A percentile compares a stretch with the other conserved stretches of the same genome.
Conservation (phyloP, 2,329 filamentous ascomycete species). For the Colletotrichum sp. region DNA sequence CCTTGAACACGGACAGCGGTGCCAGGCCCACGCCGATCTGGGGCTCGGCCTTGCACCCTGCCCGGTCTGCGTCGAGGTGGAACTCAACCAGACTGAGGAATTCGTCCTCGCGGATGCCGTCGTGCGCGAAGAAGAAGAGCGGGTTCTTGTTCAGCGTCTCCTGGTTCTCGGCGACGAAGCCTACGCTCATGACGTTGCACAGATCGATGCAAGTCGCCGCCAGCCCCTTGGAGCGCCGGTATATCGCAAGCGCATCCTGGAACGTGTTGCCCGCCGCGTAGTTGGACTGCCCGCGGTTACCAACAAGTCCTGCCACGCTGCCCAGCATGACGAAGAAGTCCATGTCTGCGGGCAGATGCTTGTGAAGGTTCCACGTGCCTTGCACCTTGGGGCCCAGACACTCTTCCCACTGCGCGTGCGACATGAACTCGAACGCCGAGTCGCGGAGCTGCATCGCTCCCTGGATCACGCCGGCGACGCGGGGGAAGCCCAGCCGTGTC, state of each 20-base stretch:
- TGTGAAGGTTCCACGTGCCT: constrained; percentile 44
- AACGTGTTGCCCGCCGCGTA: constrained; percentile 36
- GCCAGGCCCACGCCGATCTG: neutral
- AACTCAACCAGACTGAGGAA: constrained; percentile 17
- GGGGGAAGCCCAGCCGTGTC: constrained; percentile 30
- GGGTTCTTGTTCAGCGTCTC: neutral
- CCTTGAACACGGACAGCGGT: neutral
- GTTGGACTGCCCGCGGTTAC: constrained; percentile 35
- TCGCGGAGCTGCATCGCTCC: constrained; percentile 34
- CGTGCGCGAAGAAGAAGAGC: neutral
- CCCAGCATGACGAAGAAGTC: constrained; percentile 41
- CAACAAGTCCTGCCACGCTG: constrained; percentile 33
- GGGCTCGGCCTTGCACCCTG: neutral
- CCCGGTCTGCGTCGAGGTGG: neutral
- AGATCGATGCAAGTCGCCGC: neutral
- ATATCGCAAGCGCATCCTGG: constrained; percentile 27
- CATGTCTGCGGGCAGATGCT: constrained; percentile 22
- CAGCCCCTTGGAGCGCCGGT: constrained; percentile 5
- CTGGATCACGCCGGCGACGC: neutral
- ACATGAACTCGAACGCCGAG: constrained; percentile 53
- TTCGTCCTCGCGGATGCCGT: neutral
- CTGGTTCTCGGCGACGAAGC: neutral
- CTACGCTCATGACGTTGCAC: constrained; percentile 11
- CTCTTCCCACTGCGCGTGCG: constrained; percentile 44
- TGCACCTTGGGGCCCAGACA: constrained; percentile 47